Percentiles rank a stretch among this genome's conserved stretches.
Evolutionary conservation across 331 rosid genomes (phyloP).

Genomic region (Stylosanthes scabra): DNA sequence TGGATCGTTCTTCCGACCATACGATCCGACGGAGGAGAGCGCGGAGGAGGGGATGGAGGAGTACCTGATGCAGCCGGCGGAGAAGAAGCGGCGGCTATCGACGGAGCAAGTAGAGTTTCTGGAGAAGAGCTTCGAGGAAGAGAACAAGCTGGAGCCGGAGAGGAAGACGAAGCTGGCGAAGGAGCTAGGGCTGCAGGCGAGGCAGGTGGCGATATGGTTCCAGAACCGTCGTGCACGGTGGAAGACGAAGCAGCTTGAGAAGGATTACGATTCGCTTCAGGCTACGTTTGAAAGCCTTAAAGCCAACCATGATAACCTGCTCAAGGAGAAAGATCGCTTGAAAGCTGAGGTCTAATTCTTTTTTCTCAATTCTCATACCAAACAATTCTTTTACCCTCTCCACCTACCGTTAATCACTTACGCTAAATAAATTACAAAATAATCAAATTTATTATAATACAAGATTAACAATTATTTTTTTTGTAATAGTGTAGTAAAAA

Average conservation of each 20-base stretch:
- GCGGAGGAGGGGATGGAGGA: constrained; percentile 75
- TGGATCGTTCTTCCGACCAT: constrained; percentile 49
- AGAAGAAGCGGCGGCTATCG: constrained; percentile 84
- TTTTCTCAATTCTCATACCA: no score
- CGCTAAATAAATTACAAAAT: no score
- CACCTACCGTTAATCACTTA: no score
- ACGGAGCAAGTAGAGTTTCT: constrained; percentile 79
- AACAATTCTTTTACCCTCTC: no score
- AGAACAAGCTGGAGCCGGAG: constrained; percentile 93
- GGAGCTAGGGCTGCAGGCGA: constrained; percentile 88
- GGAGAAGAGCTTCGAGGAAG: constrained; percentile 87
- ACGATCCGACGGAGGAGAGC: constrained; percentile 60
- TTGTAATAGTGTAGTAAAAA: no score
- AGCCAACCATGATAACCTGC: constrained; percentile 60
- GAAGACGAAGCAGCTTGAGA: constrained; percentile 92
- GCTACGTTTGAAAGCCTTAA: constrained; percentile 59
- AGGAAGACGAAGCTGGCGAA: constrained; percentile 76
- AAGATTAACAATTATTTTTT: no score
- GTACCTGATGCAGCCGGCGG: constrained; percentile 80
- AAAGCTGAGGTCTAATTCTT: constrained; percentile 85
- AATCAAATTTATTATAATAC: no score
- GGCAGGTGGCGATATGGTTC: constrained; percentile 97
- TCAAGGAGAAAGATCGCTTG: constrained; percentile 66
- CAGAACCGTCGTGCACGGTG: constrained; percentile 94
- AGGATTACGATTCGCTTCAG: constrained; percentile 69